These are phyloP conservation scores for Nemania sp. DNA, from an alignment of 2,329 filamentous ascomycete genomes.

Conservation along the genomic window DNA sequence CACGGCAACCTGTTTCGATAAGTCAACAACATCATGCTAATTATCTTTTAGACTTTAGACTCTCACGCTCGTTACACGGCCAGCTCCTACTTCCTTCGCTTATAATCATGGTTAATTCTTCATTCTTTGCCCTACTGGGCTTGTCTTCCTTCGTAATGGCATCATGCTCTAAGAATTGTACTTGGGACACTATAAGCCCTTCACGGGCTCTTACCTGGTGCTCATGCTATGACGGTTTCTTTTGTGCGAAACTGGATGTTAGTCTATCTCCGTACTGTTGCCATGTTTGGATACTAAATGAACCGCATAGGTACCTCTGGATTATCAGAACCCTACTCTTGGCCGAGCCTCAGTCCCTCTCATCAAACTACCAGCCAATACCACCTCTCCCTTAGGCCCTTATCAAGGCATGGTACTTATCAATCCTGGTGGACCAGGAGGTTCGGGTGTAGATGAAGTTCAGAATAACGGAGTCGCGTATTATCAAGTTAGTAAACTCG, in stretches of 20 bases:
- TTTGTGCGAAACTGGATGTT: constrained; percentile 33
- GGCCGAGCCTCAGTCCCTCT: constrained; percentile 30
- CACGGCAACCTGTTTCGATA: neutral
- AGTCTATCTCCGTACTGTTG: neutral
- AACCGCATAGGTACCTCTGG: constrained; percentile 22
- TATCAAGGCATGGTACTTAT: constrained; percentile 34
- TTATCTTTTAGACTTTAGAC: neutral
- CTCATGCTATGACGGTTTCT: constrained; percentile 28
- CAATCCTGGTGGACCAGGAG: constrained; percentile 28
- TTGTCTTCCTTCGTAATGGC: constrained; percentile 10
- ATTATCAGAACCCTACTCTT: constrained; percentile 25
- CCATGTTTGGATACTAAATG: neutral
- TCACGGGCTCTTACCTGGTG: constrained; percentile 29
- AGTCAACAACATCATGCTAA: neutral
- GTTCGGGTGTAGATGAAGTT: constrained; percentile 27
- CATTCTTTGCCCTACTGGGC: constrained; percentile 3
- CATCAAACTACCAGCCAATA: constrained; percentile 30
- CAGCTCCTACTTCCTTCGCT: neutral
- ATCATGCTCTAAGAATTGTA: constrained; percentile 27
- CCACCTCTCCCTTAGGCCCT: constrained; percentile 20
- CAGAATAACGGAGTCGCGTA: constrained; percentile 24
- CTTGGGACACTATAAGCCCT: constrained; percentile 31
- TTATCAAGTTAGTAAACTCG: constrained; percentile 22
- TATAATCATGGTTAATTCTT: neutral
- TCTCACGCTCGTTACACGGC: neutral